Base-by-base conservation (phyloP, 768 basidiomycete species). In the Leucocoprinus sp. region DNA sequence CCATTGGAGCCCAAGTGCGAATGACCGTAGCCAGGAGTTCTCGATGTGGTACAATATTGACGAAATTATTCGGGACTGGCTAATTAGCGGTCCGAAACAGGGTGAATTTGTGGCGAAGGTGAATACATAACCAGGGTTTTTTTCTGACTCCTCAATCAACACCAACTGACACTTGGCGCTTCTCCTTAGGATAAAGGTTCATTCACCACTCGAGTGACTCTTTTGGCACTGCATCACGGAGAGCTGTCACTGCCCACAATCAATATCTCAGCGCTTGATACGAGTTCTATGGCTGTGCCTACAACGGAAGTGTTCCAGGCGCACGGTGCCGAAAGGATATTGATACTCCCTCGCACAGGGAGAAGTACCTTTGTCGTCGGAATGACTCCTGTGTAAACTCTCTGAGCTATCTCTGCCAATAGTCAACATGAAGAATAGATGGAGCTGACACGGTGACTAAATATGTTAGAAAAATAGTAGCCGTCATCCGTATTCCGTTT, bases 161-260 rank as follows among this genome's bases (percentile, higher is more conserved):
- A 19, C 50, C 46, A 50, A 38, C 37, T 43, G 28, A 48, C n/a
- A n/a, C 24, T n/a, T 21, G 18, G 34, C 31, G 31, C 17, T 35
- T 22, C 24, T 9, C 27, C n/a, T 26, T 38, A 92, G 88, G 78
- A 88, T 46, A 78, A 72, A 11, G 68, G 64, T 26, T 78, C 76
- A 0, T 68, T 80, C 49, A 68, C 71, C 2, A 66, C 82, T 0
- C 74, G 77, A 2, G 65, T 95, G 42, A 86, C 84, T 0, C 65
- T 98, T n/a, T 80, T 97, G 51, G 87, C 93, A 0, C 65, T 97
- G 22, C 85, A 85, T 54, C 81, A 93, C 40, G 91, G 93, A 12
- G 75, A 84, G 50, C 72, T 97, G 15, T 60, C 70, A 26, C 68
- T 98, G 7, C 93, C 93, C 0, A 81, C 78, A 54, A 70, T 95